phyloP scores from a whole-genome alignment of 805 yeast species.

The Cyberlindnera maritima region DNA sequence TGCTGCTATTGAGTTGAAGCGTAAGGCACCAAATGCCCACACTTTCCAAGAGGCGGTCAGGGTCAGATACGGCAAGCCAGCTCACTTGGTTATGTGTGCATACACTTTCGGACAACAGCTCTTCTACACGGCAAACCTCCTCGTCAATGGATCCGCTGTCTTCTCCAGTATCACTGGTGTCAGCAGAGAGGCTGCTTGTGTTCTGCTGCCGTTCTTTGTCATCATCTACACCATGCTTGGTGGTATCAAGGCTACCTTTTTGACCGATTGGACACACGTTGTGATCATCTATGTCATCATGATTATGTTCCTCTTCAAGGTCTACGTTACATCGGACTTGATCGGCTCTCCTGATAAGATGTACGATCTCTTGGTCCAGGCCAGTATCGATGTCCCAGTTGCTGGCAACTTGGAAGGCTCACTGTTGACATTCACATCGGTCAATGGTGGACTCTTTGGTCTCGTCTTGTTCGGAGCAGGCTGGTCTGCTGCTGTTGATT shows the following conservation, averaged over 20 bases:
- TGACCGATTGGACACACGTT: not conserved
- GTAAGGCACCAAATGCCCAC: slow-evolving; percentile 36
- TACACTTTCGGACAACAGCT: slow-evolving; percentile 38
- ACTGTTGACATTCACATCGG: slow-evolving; percentile 36
- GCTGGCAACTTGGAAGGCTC: slow-evolving; percentile 34
- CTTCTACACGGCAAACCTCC: slow-evolving; percentile 31
- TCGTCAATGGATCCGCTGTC: not conserved
- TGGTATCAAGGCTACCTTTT: not conserved
- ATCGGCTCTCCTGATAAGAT: not conserved
- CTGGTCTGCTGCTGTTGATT: slow-evolving; percentile 45
- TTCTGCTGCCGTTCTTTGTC: not conserved
- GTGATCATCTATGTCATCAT: not conserved
- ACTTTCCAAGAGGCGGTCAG: slow-evolving; percentile 42
- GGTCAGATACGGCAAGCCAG: slow-evolving; percentile 39
- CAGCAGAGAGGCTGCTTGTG: not conserved
- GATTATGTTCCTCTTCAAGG: not conserved
- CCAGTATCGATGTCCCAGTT: slow-evolving; percentile 32
- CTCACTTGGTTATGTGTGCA: slow-evolving; percentile 40
- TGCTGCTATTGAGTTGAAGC: slow-evolving; percentile 35
- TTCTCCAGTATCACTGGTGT: not conserved
- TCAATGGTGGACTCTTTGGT: slow-evolving; percentile 35
- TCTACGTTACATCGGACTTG: not conserved
- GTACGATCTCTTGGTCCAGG: slow-evolving; percentile 24
- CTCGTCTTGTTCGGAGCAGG: slow-evolving; percentile 39
- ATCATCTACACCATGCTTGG: not conserved